phyloP scores from a whole-genome alignment of 2,329 filamentous ascomycete genomes.

The Fusarium proliferatum region DNA sequence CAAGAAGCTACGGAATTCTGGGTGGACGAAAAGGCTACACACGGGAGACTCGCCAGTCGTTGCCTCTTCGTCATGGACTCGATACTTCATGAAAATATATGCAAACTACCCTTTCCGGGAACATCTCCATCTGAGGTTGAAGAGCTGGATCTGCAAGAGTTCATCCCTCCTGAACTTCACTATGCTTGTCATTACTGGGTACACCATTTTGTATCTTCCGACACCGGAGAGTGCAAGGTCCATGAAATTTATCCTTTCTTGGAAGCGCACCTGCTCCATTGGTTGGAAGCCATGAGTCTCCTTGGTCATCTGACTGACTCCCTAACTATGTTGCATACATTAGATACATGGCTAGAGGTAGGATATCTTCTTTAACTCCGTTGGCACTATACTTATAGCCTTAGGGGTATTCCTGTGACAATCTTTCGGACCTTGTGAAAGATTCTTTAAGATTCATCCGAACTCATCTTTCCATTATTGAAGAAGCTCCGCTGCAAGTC shows the following conservation, averaged over 20 bases:
- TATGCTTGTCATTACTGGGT: conserved; percentile 44
- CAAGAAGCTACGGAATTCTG: neutral
- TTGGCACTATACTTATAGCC: neutral
- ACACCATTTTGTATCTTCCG: conserved; percentile 35
- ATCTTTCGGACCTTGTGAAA: neutral
- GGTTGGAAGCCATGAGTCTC: neutral
- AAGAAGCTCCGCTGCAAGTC: neutral
- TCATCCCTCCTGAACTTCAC: neutral
- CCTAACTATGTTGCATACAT: accelerated
- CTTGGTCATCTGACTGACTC: neutral
- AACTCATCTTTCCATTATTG: neutral
- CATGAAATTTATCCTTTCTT: accelerated
- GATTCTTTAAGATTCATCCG: neutral
- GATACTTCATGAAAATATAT: neutral
- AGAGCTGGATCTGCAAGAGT: accelerated
- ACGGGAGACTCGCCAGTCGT: neutral
- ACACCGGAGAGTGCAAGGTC: accelerated
- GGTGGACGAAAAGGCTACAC: neutral
- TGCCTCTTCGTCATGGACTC: neutral
- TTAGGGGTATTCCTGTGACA: accelerated
- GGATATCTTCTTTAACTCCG: accelerated
- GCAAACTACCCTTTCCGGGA: neutral
- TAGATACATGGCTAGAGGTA: neutral
- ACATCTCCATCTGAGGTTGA: accelerated
- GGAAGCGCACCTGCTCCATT: neutral